A percentile compares a stretch with the other conserved stretches of the same genome.
phyloP scores from a whole-genome alignment of 2,329 filamentous ascomycete species.

The Amphichorda felina region DNA sequence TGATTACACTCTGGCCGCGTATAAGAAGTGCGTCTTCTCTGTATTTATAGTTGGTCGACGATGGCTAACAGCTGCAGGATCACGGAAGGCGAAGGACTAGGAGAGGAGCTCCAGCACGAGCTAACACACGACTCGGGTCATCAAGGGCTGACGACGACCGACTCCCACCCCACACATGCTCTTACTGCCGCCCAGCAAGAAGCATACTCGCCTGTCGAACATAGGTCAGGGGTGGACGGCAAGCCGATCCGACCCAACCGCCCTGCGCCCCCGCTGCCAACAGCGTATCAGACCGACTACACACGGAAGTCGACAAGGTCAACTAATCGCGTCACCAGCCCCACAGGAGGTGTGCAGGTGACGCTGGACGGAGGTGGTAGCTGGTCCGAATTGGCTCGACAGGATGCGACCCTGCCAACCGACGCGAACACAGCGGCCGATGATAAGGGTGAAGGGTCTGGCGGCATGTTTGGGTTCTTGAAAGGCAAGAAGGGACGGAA shows the following conservation, averaged over 20 bases:
- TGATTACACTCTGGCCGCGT: slow-evolving; percentile 79
- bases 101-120: slow-evolving; percentile 5
- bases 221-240: slow-evolving; percentile 2
- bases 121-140: slow-evolving; percentile 9
- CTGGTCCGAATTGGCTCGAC: slow-evolving; percentile 83
- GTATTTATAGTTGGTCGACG: background rate
- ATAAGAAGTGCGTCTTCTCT: slow-evolving; percentile 48
- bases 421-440: slow-evolving; percentile 47
- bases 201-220: background rate
- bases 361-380: slow-evolving; percentile 80
- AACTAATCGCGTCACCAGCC: slow-evolving; percentile 60
- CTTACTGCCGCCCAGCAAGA: slow-evolving; percentile 3
- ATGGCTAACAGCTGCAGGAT: slow-evolving; percentile 16
- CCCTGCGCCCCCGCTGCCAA: slow-evolving; percentile 23
- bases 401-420: slow-evolving; percentile 62
- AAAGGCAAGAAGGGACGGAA: slow-evolving; percentile 82
- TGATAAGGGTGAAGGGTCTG: slow-evolving; percentile 45
- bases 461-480: slow-evolving; percentile 83
- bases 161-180: slow-evolving; percentile 28
- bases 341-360: slow-evolving; percentile 78
- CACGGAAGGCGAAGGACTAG: slow-evolving; percentile 15
- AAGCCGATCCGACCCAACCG: slow-evolving; percentile 1
- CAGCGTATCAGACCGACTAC: slow-evolving; percentile 33
- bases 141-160: slow-evolving; percentile 40
- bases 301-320: slow-evolving; percentile 34